Evolutionary conservation across 768 basidiomycete species (phyloP), one percentile per base, ranked within the genome.

Genomic region (Inosperma sp.): DNA sequence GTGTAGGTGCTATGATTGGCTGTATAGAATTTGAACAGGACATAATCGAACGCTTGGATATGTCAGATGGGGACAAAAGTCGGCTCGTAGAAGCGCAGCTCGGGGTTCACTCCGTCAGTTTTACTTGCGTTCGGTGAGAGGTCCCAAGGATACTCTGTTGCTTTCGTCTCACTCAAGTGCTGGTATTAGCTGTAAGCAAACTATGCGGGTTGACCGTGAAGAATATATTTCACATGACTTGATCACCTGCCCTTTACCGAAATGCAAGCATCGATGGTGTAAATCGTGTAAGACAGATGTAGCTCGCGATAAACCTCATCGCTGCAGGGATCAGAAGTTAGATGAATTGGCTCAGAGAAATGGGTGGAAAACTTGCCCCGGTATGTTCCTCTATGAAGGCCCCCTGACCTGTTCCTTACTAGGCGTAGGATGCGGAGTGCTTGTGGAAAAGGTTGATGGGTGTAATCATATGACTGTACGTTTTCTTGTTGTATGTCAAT

Each of bases 391-490:
- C 9, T 10, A 37, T 23, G n/a, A n/a, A 22, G 31, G n/a, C 5
- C 17, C 14, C 29, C 3, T 2, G 6, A 27, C 17, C 16, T 14
- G 16, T 25, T 26, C 37, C 40, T 34, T 19, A 19, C 22, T 16
- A 16, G 12, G n/a, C 17, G 3, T n/a, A 76, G 75, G 73, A 6
- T 77, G 76, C 56, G 60, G 63, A 42, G 76, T 75, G 22, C 73
- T 78, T 1, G 73, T 79, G 13, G 72, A 69, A 48, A 83, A 79
- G 56, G 65, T 64, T 3, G 62, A 62, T 3, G 81, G 81, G 2
- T 82, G 81, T 47, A 75, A 81, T 49, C 80, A 83, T 64, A 83
- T 83, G 77, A 69, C 70, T 57, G 80, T 80, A 34, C 62, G 77
- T 58, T 51, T 45, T 22, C 30, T 21, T 25, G 21, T 21, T 34